These are phyloP conservation scores for Yamadazyma sp. DNA, from an alignment of 1,139 yeast genomes.

Conservation along the genomic window DNA sequence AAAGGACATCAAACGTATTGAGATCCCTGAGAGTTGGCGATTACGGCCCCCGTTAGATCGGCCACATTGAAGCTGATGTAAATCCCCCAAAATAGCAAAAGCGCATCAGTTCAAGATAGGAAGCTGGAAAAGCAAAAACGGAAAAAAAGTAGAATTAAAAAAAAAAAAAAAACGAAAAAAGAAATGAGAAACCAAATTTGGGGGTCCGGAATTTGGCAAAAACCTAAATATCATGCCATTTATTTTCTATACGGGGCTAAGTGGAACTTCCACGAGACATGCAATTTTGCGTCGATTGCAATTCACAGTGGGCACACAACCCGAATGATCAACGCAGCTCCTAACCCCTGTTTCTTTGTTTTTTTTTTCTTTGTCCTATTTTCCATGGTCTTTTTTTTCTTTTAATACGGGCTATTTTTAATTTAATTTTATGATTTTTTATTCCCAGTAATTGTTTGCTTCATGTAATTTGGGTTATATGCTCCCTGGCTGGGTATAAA, in stretches of 20 bases:
- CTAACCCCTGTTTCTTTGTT: no score
- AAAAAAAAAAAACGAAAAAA: no score
- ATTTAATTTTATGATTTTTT: not conserved
- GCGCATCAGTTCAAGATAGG: no score
- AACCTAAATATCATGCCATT: slow-evolving; percentile 1
- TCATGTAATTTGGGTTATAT: not conserved
- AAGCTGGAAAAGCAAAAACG: no score
- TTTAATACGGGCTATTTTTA: not conserved
- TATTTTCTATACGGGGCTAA: not conserved
- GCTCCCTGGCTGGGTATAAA: not conserved
- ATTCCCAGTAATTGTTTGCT: not conserved
- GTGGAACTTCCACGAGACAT: not conserved
- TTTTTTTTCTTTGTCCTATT: not conserved
- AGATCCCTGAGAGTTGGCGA: no score
- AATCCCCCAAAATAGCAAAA: no score
- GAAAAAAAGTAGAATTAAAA: no score
- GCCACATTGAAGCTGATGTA: no score
- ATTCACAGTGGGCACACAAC: not conserved
- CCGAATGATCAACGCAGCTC: not conserved
- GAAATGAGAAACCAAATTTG: no score
- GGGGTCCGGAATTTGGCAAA: not conserved
- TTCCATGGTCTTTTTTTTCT: not conserved
- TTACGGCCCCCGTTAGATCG: no score
- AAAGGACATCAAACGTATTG: no score
- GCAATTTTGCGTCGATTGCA: not conserved